Evolutionary conservation across 768 basidiomycete genomes (phyloP).

Genomic region (Thelephora ganbajun): DNA sequence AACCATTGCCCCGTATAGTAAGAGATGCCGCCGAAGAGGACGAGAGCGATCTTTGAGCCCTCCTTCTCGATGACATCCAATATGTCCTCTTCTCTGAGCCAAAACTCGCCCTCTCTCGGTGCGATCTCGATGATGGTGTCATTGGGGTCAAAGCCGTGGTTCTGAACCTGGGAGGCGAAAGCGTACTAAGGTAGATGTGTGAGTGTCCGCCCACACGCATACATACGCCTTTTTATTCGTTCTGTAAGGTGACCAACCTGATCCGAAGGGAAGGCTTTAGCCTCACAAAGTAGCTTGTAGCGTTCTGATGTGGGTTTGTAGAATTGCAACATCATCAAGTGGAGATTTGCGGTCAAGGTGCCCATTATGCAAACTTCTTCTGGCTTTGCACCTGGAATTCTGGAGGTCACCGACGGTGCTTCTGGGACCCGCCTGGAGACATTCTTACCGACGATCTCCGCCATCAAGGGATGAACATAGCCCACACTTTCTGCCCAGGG

Average conservation of each 20-base stretch:
- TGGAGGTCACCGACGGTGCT: conserved; percentile 1
- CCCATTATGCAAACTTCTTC: conserved; percentile 93
- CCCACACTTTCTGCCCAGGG: conserved; percentile 76
- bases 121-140: conserved; percentile 64
- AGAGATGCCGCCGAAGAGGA: conserved; percentile 88
- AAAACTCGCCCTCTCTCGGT: conserved; percentile 75
- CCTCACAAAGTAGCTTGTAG: conserved; percentile 92
- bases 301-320: conserved; percentile 78
- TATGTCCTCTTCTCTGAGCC: conserved; percentile 82
- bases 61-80: conserved; percentile 57
- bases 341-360: conserved; percentile 88
- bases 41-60: conserved; percentile 71
- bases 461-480: conserved; percentile 57
- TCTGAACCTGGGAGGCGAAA: conserved; percentile 77
- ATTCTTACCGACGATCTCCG: conserved; percentile 66
- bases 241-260: conserved; percentile 51
- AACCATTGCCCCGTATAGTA: conserved; percentile 97
- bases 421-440: background rate
- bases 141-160: conserved; percentile 66
- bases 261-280: conserved; percentile 92
- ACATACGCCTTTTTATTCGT: background rate
- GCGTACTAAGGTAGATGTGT: conserved; percentile 54
- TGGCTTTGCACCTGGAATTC: conserved; percentile 57
- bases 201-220: background rate
- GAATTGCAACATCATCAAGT: conserved; percentile 89